phyloP scores from a whole-genome alignment of 352 stramenopile species.

The Globisporangium takayamanum region DNA sequence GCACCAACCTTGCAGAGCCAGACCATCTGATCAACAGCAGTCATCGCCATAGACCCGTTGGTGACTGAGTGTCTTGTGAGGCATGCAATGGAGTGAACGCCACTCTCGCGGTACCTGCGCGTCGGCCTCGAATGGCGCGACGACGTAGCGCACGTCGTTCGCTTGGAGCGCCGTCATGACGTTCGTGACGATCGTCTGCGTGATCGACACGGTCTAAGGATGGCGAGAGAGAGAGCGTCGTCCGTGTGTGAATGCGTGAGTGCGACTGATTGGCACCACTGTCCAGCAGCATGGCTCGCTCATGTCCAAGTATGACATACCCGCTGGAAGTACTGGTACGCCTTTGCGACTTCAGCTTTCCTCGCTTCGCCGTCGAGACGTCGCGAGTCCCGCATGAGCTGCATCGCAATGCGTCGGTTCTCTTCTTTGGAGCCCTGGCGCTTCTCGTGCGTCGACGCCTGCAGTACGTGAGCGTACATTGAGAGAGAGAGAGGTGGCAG shows the following conservation, averaged over 20 bases:
- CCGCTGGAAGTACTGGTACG: slow-evolving; percentile 52
- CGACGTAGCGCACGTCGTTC: slow-evolving; percentile 44
- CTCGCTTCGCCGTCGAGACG: slow-evolving; percentile 37
- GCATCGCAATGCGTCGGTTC: slow-evolving; percentile 42
- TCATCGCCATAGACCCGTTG: too few species aligned
- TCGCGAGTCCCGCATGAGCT: slow-evolving; percentile 43
- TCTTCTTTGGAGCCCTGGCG: slow-evolving; percentile 48
- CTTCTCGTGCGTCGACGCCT: slow-evolving; percentile 67
- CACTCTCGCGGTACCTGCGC: slow-evolving; percentile 27
- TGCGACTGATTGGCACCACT: not conserved
- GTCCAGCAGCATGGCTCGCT: not conserved
- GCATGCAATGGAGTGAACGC: not conserved
- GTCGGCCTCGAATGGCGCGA: slow-evolving; percentile 73
- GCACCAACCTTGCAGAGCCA: slow-evolving; percentile 66
- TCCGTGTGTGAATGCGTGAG: not conserved
- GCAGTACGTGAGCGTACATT: not conserved
- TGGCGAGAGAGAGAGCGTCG: not conserved
- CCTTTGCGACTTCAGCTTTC: slow-evolving; percentile 48
- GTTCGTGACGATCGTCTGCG: slow-evolving; percentile 42
- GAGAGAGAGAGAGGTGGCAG: too few species aligned
- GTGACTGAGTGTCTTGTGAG: too few species aligned
- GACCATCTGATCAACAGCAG: slow-evolving; percentile 37
- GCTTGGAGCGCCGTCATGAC: slow-evolving; percentile 50
- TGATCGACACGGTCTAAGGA: slow-evolving; percentile 59
- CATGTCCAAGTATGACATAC: slow-evolving; percentile 6